Evolutionary conservation across 192 early-diverging fungal genomes (phyloP).

Genomic region (Coemansia sp.): DNA sequence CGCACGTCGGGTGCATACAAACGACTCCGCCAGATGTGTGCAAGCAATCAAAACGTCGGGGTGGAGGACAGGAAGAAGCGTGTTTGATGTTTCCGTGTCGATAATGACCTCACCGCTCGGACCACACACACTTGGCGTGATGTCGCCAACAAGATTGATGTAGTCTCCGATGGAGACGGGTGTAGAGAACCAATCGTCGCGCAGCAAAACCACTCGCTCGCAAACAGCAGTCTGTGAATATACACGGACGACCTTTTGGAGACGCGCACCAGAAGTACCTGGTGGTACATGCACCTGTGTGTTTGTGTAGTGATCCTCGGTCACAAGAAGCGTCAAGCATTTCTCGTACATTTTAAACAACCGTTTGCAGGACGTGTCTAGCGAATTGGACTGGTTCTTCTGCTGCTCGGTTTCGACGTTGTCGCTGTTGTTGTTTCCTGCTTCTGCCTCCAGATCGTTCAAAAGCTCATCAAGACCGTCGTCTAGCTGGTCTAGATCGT

Average conservation of each 20-base stretch:
- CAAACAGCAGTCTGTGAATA: constrained; percentile 40
- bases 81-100: constrained; percentile 53
- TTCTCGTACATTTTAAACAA: constrained; percentile 29
- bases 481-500: constrained; percentile 20
- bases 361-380: not conserved
- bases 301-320: constrained; percentile 28
- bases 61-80: constrained; percentile 65
- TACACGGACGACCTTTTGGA: constrained; percentile 41
- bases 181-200: constrained; percentile 69
- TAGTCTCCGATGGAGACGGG: constrained; percentile 63
- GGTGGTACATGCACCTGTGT: constrained; percentile 10
- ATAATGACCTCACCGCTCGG: constrained; percentile 47
- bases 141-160: constrained; percentile 51
- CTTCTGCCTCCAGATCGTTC: not conserved
- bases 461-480: constrained; percentile 24
- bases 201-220: constrained; percentile 54
- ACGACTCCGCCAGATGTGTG: constrained; percentile 74
- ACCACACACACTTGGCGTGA: constrained; percentile 6
- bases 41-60: constrained; percentile 81
- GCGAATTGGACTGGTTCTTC: not conserved
- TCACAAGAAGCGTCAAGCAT: constrained; percentile 40
- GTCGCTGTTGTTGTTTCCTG: not conserved
- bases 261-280: constrained; percentile 9
- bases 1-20: constrained; percentile 73
- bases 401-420: not conserved